Evolutionary conservation across 2,329 filamentous ascomycete species (phyloP).

Genomic region (Penicillium sp.): DNA sequence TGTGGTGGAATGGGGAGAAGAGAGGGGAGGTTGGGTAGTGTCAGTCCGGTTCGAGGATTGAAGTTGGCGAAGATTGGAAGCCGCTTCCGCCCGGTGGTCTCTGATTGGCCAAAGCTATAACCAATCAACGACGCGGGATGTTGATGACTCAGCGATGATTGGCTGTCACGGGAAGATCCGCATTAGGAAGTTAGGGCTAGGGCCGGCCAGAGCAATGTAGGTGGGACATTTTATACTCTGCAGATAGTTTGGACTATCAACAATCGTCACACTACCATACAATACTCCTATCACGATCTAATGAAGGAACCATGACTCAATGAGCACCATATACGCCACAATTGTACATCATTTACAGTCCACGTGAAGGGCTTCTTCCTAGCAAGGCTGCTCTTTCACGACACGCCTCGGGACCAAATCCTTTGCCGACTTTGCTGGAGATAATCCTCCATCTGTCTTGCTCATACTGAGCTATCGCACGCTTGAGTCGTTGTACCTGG

Average conservation of each 20-base stretch:
- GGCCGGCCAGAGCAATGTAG: conserved; percentile 9
- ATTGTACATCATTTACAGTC: conserved; percentile 5
- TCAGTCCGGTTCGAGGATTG: conserved; percentile 32
- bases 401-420: conserved; percentile 85
- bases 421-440: conserved; percentile 85
- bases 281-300: neutral
- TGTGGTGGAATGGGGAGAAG: conserved; percentile 26
- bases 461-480: conserved; percentile 47
- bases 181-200: conserved; percentile 27
- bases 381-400: conserved; percentile 71
- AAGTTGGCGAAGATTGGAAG: conserved; percentile 43
- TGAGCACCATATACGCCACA: neutral
- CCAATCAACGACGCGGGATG: conserved; percentile 15
- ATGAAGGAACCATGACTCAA: neutral
- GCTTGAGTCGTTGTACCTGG: conserved; percentile 44
- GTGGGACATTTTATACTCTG: too few species aligned
- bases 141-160: conserved; percentile 23
- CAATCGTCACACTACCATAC: too few species aligned
- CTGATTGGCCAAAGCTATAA: conserved; percentile 21
- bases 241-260: neutral
- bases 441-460: conserved; percentile 89
- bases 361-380: neutral
- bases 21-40: conserved; percentile 35
- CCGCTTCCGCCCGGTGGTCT: conserved; percentile 40
- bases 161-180: conserved; percentile 15